A percentile compares a stretch with the other conserved stretches of the same genome.
These are phyloP conservation scores for Calcarisporium arbuscula DNA, from an alignment of 2,329 filamentous ascomycete species.

Conservation along the genomic window DNA sequence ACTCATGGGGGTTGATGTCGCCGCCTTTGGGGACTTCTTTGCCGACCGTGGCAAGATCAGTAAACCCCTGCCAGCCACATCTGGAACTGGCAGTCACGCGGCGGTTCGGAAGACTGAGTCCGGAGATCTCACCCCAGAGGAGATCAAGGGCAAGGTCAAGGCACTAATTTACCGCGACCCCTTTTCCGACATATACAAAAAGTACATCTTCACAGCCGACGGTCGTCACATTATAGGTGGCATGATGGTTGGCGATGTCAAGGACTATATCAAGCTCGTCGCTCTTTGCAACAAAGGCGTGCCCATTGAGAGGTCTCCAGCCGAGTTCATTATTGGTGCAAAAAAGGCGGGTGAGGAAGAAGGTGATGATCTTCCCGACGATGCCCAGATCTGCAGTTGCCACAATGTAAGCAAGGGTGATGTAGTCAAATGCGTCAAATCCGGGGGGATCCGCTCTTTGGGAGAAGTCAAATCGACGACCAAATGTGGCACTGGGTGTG, in stretches of 20 bases:
- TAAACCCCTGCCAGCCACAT: neutral
- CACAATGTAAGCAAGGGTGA: slow-evolving; percentile 89
- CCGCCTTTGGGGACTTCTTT: slow-evolving; percentile 91
- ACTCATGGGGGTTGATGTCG: slow-evolving; percentile 82
- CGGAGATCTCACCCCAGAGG: slow-evolving; percentile 6
- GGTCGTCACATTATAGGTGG: slow-evolving; percentile 88
- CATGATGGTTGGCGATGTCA: slow-evolving; percentile 95
- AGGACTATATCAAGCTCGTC: slow-evolving; percentile 83
- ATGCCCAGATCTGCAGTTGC: slow-evolving; percentile 86
- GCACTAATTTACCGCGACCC: slow-evolving; percentile 84
- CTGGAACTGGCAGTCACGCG: neutral
- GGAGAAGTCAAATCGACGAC: slow-evolving; percentile 83
- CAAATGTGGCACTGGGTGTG: slow-evolving; percentile 86
- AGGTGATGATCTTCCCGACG: slow-evolving; percentile 71
- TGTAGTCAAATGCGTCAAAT: slow-evolving; percentile 64
- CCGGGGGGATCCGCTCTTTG: slow-evolving; percentile 73
- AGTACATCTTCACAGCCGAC: slow-evolving; percentile 84
- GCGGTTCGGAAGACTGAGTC: slow-evolving; percentile 2
- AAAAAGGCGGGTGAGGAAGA: slow-evolving; percentile 66
- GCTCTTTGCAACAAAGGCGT: slow-evolving; percentile 83
- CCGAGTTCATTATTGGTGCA: slow-evolving; percentile 76
- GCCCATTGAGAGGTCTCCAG: slow-evolving; percentile 67
- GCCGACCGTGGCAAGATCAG: slow-evolving; percentile 77
- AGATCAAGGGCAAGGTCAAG: slow-evolving; percentile 54
- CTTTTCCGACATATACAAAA: slow-evolving; percentile 85